Evolutionary conservation across 2,329 filamentous ascomycete genomes (phyloP), one percentile per base, ranked within the genome.

Genomic region (Lasiodiplodia hormozganensis): DNA sequence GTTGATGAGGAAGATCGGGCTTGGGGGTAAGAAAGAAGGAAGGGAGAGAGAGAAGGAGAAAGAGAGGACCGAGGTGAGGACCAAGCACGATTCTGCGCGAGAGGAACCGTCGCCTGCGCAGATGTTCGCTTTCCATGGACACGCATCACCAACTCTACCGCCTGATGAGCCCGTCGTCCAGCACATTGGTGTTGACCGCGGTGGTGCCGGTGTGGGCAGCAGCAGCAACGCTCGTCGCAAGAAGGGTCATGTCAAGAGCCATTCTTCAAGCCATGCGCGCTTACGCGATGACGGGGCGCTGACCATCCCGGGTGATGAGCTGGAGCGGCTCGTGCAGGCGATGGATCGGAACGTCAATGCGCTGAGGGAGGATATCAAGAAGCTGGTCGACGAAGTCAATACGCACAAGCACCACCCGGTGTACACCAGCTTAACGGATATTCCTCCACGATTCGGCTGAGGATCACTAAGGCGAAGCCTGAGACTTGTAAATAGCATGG

Each of bases 291-390:
- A 28, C 25, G 40, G 58, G 3, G 18, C 10, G 10, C 28, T 43
- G 23, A 40, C 25, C 16, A 49, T 62, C n/a, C 40, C 43, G 38
- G 25, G 36, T 12, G 58, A 49, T 51, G 58, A 62, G 16, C 28
- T 62, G 58, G 58, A 62, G 58, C 38, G 25, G 40, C 58, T 62
- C 23, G 58, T 62, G 40, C 40, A 49, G 43, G 58, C 40, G 3
- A 62, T 51, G 58, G 58, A 62, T 31, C 58, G 58, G 25, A 62
- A 62, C 14, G 58, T 62, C 11, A 14, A 62, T 16, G 40, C 38
- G 23, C n/a, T 62, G 40, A 62, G 58, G 43, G 58, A 62, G 58
- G 58, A 62, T 36, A 62, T 62, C 40, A 62, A 49, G 40, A 62
- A 51, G 28, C 18, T 62, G 25, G 58, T 62, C 7, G 58, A 62